Evolutionary conservation across 2,329 filamentous ascomycete species (phyloP).

Genomic region (Arthrobotrys pseudoclavata): DNA sequence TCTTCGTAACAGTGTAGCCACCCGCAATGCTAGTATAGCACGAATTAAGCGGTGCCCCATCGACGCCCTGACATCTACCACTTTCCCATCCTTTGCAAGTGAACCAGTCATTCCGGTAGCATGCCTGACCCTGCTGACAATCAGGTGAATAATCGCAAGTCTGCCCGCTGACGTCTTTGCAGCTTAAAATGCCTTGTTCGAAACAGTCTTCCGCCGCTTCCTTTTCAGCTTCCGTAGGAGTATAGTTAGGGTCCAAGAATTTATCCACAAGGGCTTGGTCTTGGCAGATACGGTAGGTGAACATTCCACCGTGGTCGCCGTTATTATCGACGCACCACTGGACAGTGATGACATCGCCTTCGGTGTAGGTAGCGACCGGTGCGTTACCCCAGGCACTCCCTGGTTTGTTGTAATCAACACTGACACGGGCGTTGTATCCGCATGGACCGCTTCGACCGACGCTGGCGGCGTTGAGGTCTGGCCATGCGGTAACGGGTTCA

Average conservation of each 20-base stretch:
- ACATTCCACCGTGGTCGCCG: slow-evolving; percentile 73
- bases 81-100: slow-evolving; percentile 70
- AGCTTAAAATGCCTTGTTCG: slow-evolving; percentile 68
- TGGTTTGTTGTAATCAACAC: slow-evolving; percentile 71
- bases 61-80: slow-evolving; percentile 68
- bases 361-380: slow-evolving; percentile 67
- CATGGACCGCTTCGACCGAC: slow-evolving; percentile 71
- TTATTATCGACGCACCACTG: slow-evolving; percentile 73
- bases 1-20: slow-evolving; percentile 71
- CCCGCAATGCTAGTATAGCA: slow-evolving; percentile 71
- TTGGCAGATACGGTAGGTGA: slow-evolving; percentile 71
- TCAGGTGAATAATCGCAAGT: slow-evolving; percentile 70
- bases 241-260: slow-evolving; percentile 69
- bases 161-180: slow-evolving; percentile 70
- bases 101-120: slow-evolving; percentile 66
- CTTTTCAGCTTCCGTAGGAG: slow-evolving; percentile 71
- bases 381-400: slow-evolving; percentile 67
- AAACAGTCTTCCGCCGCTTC: slow-evolving; percentile 72
- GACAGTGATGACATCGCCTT: slow-evolving; percentile 69
- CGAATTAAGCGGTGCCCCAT: slow-evolving; percentile 67
- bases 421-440: slow-evolving; percentile 71
- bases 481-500: slow-evolving; percentile 71
- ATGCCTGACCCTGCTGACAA: slow-evolving; percentile 68
- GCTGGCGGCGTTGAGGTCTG: slow-evolving; percentile 68
- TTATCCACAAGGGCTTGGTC: slow-evolving; percentile 70